Base-by-base conservation (phyloP, 495 filamentous ascomycete species). In the Talaromyces nanjingensis region DNA sequence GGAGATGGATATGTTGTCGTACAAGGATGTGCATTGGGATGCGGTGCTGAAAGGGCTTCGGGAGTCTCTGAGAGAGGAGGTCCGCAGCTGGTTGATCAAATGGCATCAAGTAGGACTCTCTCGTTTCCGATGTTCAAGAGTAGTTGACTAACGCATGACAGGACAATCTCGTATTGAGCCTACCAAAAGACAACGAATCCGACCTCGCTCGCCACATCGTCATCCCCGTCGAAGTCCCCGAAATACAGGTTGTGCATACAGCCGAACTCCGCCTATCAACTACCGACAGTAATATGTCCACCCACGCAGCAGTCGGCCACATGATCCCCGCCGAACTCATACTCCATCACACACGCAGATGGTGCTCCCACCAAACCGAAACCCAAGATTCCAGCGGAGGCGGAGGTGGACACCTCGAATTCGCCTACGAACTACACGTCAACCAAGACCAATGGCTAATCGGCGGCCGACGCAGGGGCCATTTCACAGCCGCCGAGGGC, bases 381-480 rank as follows among this genome's bases (percentile, higher is more conserved):
- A 70, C 69, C 3, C 71, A 75, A 37, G 70, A 74, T 11, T 71
- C 75, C 9, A 75, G 73, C 8, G 33, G 33, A 31, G 29, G 29
- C 29, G 29, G 29, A 31, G 29, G 29, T 7, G 29, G 80, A 20
- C 78, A 86, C 37, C 75, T 94, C 1, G 87, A 91, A 68, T 97
- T 97, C 72, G 84, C 86, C 64, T 96, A 91, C 73, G 92, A 96
- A 68, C 72, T 98, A 11, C 85, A 89, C 45, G 87, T 90, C 11
- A 84, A 87, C 37, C 73, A 84, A 0, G 92, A 96, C 12, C 78
- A 80, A 1, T 98, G 93, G 93, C 81, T 96, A 1, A 76, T 98
- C 4, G 92, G 91, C 31, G 94, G 96, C 0, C 83, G 87, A 39
- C 81, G 90, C 24, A 88, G 89, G 64, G 88, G 85, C 1, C 89